Evolutionary conservation across 805 yeast species (phyloP), one percentile per base, ranked within the genome.

Genomic region (Saccharomycopsis sp.): DNA sequence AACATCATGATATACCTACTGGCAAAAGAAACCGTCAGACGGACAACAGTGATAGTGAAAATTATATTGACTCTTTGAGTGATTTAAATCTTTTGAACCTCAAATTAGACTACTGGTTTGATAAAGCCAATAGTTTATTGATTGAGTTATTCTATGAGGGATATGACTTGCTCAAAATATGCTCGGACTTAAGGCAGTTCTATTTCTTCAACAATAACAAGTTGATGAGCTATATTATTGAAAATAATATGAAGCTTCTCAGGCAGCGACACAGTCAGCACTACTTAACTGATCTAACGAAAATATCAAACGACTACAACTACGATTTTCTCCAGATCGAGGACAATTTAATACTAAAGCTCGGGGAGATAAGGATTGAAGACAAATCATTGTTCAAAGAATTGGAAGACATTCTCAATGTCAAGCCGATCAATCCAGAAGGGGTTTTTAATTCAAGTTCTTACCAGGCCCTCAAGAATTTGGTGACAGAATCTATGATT

Each of bases 101-200:
- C 24, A 76, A 79, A 50, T 75, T 92, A 16, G 76, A 82, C 52
- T 75, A 77, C 21, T 86, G 88, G 46, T 89, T 87, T 64, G 65
- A 73, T 8, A 73, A 85, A 47, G 91, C 97, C 0, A 91, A 91
- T 67, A 71, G 70, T 34, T 66, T 82, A 21, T 73, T 90, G 18
- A 68, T 85, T 59, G 74, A 78, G 41, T 69, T 91, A 50, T 73
- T 88, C 34, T 76, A 80, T 57, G 73, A 79, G 14, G 90, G 92
- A 0, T 88, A 80, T 64, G 71, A 80, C 34, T 73, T 92, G 16
- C 63, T 66, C 0, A 67, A 66, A 0, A 70, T 87, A 55, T 63
- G 90, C 1, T 63, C 67, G 2, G 71, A 75, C 9, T 70, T 89
- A 52, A 84, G 84, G 64, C 75, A 75, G 40, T 79, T 78, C 59